Percentiles rank a stretch among this genome's conserved stretches.
Evolutionary conservation across 495 filamentous ascomycete genomes (phyloP).

Genomic region (Aspergillus affinis): DNA sequence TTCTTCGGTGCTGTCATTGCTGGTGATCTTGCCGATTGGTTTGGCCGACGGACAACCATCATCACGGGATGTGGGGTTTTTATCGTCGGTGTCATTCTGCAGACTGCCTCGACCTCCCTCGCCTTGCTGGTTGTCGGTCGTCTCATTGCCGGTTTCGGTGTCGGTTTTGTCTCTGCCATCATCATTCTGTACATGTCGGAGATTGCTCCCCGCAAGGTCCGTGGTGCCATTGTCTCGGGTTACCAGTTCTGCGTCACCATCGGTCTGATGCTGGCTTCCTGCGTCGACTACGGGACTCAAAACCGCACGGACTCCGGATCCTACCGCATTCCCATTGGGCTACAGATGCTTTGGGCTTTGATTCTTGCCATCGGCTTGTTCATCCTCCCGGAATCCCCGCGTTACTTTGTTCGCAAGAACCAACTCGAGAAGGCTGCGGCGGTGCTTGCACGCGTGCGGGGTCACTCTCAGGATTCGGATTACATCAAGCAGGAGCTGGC

Average conservation of each 20-base stretch:
- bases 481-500: conserved; percentile 66
- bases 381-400: conserved; percentile 74
- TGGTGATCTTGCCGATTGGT: conserved; percentile 66
- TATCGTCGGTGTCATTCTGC: conserved; percentile 61
- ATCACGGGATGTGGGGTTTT: conserved; percentile 65
- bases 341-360: conserved; percentile 68
- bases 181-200: conserved; percentile 76
- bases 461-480: conserved; percentile 54
- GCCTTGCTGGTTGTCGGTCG: conserved; percentile 66
- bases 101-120: conserved; percentile 51
- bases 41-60: conserved; percentile 68
- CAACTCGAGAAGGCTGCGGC: conserved; percentile 39
- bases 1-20: conserved; percentile 74
- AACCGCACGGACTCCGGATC: conserved; percentile 59
- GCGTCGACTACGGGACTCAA: conserved; percentile 68
- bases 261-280: conserved; percentile 70
- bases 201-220: conserved; percentile 59
- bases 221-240: conserved; percentile 66
- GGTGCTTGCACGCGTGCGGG: conserved; percentile 43
- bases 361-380: conserved; percentile 64
- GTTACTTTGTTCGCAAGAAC: conserved; percentile 61
- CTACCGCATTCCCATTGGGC: conserved; percentile 68
- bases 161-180: conserved; percentile 73
- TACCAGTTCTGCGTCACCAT: conserved; percentile 75
- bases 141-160: conserved; percentile 69